Conservation (phyloP, 805 yeast species). For the Schwanniomyces yamadae region DNA sequence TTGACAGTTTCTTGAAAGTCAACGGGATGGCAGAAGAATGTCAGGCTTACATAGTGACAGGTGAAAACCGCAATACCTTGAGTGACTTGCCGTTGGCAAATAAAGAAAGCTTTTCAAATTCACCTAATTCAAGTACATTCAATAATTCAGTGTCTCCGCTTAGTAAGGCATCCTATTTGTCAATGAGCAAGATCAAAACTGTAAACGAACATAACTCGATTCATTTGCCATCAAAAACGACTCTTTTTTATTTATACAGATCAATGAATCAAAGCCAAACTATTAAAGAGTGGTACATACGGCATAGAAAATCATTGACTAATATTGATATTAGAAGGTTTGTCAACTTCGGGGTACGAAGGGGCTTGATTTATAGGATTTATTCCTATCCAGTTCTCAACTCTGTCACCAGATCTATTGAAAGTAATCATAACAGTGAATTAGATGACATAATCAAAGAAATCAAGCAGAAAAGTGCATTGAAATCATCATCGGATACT, state of each 20-base stretch:
- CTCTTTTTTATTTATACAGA: constrained; percentile 70
- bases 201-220: constrained; percentile 11
- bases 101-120: background rate
- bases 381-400: constrained; percentile 68
- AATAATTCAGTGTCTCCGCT: constrained; percentile 12
- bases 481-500: constrained; percentile 4
- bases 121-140: constrained; percentile 3
- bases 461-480: constrained; percentile 8
- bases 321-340: constrained; percentile 82
- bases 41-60: constrained; percentile 69
- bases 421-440: constrained; percentile 22
- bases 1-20: constrained; percentile 60
- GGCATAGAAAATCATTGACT: constrained; percentile 54
- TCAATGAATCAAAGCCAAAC: constrained; percentile 77
- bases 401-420: constrained; percentile 37
- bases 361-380: constrained; percentile 80
- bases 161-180: constrained; percentile 10
- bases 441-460: constrained; percentile 16
- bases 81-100: constrained; percentile 7
- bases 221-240: constrained; percentile 59
- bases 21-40: constrained; percentile 78
- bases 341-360: constrained; percentile 79
- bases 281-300: constrained; percentile 77
- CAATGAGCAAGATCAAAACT: constrained; percentile 5
- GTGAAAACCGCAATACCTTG: constrained; percentile 1